A percentile compares a stretch with the other conserved stretches of the same genome.
These are phyloP conservation scores for Salvia sclarea DNA, from an alignment of 305 asterid species.

Conservation along the genomic window DNA sequence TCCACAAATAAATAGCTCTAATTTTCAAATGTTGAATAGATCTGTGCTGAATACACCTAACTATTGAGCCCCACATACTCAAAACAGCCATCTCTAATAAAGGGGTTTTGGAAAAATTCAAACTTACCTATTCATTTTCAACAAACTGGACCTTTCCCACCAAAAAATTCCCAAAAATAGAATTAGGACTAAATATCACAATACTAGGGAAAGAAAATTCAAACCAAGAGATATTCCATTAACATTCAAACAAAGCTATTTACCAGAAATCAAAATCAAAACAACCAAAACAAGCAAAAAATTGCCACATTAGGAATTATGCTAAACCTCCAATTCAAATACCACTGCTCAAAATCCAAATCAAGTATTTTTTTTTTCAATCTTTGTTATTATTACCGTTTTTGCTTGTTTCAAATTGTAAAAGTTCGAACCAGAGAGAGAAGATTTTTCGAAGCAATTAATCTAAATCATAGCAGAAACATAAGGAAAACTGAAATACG, in stretches of 20 bases:
- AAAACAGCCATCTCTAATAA: background rate
- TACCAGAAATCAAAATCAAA: conserved; percentile 15
- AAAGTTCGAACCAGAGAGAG: background rate
- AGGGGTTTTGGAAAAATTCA: background rate
- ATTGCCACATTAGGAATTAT: background rate
- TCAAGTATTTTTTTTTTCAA: background rate
- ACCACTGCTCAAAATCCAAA: background rate
- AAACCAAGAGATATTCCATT: background rate
- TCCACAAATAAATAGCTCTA: background rate
- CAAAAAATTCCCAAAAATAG: background rate
- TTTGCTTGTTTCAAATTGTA: background rate
- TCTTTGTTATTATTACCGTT: background rate
- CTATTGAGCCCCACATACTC: conserved; percentile 11
- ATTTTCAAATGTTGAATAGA: conserved; percentile 29
- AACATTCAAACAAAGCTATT: background rate
- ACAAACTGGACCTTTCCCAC: background rate
- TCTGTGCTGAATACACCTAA: conserved; percentile 24
- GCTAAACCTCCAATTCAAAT: background rate
- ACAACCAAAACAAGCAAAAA: background rate
- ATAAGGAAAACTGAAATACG: background rate
- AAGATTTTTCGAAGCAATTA: background rate
- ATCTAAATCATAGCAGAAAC: background rate
- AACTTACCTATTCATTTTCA: conserved; percentile 10
- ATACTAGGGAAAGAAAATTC: background rate
- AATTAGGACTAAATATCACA: background rate